These are phyloP conservation scores for Salix brachista DNA, from an alignment of 345 rosid species.

Conservation along the genomic window DNA sequence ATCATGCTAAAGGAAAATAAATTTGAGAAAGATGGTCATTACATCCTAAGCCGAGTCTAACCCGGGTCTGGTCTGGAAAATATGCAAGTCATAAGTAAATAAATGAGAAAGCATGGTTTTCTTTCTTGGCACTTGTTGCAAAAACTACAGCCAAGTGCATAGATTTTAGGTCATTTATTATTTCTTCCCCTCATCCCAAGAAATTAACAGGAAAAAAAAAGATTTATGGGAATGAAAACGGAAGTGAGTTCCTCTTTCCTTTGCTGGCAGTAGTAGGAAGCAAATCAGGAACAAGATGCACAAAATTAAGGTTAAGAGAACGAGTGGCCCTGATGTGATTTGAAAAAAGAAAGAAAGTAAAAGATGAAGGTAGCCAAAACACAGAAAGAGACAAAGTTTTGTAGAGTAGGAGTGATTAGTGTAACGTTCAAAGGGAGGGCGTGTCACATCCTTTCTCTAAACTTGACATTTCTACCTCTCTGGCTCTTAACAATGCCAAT, in stretches of 20 bases:
- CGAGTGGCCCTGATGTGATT: slow-evolving; percentile 4
- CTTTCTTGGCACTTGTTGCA: no score
- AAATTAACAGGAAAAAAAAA: background rate
- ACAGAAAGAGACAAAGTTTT: background rate
- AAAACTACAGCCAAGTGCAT: background rate
- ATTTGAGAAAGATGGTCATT: no score
- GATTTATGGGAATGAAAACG: background rate
- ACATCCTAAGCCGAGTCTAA: no score
- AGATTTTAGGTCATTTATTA: background rate
- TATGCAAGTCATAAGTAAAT: no score
- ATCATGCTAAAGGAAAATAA: no score
- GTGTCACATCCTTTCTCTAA: slow-evolving; percentile 14
- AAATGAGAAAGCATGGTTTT: no score
- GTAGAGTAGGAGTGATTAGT: slow-evolving; percentile 13
- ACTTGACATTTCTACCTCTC: background rate
- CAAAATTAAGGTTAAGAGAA: background rate
- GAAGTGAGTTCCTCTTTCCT: background rate
- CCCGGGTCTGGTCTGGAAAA: no score
- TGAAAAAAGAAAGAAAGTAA: background rate
- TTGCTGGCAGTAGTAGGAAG: background rate
- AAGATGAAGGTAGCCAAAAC: background rate
- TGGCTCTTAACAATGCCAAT: slow-evolving; percentile 2
- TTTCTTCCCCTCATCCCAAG: background rate
- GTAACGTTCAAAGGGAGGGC: slow-evolving; percentile 31
- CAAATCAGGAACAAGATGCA: background rate